Conservation (phyloP, 2,329 filamentous ascomycete genomes). For the Trichophyton schoenleinii region DNA sequence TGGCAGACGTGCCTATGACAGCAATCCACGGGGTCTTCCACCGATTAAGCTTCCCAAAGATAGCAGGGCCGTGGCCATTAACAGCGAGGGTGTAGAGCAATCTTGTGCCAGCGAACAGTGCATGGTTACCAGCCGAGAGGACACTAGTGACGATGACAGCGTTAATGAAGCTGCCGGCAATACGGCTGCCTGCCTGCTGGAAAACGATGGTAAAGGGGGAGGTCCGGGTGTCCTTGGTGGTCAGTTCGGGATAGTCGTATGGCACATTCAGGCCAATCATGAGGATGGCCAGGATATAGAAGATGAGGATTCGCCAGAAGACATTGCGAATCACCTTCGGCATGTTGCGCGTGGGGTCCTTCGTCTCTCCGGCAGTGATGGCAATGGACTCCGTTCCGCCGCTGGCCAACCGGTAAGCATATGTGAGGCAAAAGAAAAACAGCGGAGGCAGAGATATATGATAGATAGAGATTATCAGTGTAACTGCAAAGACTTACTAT, state of each 20-base stretch:
- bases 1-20: conserved; percentile 42
- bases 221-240: conserved; percentile 33
- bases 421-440: conserved; percentile 9
- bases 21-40: conserved; percentile 43
- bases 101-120: conserved; percentile 45
- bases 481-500: conserved; percentile 27
- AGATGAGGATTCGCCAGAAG: conserved; percentile 50
- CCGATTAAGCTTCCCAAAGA: conserved; percentile 42
- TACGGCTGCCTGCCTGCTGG: conserved; percentile 42
- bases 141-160: conserved; percentile 49
- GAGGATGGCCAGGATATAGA: conserved; percentile 41
- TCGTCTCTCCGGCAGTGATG: conserved; percentile 54
- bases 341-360: conserved; percentile 47
- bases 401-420: conserved; percentile 16
- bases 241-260: conserved; percentile 40
- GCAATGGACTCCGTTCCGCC: conserved; percentile 53
- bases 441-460: background rate
- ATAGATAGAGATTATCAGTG: background rate
- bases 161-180: conserved; percentile 48
- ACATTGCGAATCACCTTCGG: conserved; percentile 54
- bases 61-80: conserved; percentile 43
- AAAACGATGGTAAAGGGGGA: conserved; percentile 52
- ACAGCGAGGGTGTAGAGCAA: conserved; percentile 46
- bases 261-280: conserved; percentile 49
- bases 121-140: conserved; percentile 48